Evolutionary conservation across 2,329 filamentous ascomycete species (phyloP), one percentile per base, ranked within the genome.

Genomic region (Arthrobotrys iridis): DNA sequence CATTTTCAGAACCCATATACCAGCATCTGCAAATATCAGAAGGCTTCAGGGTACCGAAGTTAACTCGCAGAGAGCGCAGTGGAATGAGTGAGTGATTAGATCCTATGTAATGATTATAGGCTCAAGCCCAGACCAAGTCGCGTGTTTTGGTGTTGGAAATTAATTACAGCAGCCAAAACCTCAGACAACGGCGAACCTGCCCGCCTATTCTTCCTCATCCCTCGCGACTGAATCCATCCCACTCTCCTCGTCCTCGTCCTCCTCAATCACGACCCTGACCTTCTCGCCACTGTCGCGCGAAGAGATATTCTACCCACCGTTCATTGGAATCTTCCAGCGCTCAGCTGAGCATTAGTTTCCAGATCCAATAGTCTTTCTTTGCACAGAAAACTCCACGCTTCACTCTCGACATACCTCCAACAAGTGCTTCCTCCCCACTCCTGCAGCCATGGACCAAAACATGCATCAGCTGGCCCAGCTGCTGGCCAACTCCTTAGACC

Each of bases 401-500:
- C 7, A 10, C 30, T 58, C 26, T 15, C 37, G 5, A 28, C 30
- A 13, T 26, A 37, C 13, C 22, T 30, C 5, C 71, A 59, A 13
- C 45, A 50, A 45, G 55, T 62, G 52, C 35, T 63, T 52, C 70
- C 45, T 35, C 50, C 71, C 26, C 43, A 18, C 28, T 43, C 57
- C 8, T 55, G 35, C 45, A 78, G 81, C 80, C 80, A 91, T 91
- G 88, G 86, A 88, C 79, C 83, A 85, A 77, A 86, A 88, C 82
- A 84, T 89, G 77, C 84, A 87, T 81, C 83, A 84, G 78, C 84
- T 97, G 82, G 91, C 93, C 77, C 89, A 93, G 86, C 87, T 98
- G 82, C 89, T 99, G 77, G 88, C 96, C 83, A 92, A 93, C 80
- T 98, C 93, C 80, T 87, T 98, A 80, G 92, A 97, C 83, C 93